These are phyloP conservation scores for Paecilomyces dactylethromorphus DNA, from an alignment of 2,329 filamentous ascomycete genomes.

Conservation along the genomic window DNA sequence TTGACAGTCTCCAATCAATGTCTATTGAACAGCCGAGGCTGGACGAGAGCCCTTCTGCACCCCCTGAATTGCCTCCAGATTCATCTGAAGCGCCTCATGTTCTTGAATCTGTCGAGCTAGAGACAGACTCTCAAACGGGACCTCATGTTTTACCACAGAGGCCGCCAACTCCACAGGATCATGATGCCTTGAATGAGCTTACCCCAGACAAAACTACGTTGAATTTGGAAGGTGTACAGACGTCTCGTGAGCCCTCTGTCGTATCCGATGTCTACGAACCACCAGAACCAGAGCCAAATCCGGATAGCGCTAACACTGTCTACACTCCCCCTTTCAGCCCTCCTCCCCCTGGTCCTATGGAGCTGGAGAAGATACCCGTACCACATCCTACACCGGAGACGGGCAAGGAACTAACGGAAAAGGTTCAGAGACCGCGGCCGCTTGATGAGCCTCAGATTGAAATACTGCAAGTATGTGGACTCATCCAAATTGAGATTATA, in stretches of 20 bases:
- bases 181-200: conserved; percentile 2
- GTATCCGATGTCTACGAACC: conserved; percentile 53
- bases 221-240: conserved; percentile 8
- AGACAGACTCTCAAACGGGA: background rate
- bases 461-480: conserved; percentile 25
- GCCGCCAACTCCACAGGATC: background rate
- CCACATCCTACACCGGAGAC: conserved; percentile 13
- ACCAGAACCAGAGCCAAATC: conserved; percentile 33
- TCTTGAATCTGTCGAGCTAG: background rate
- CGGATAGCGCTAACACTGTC: conserved; percentile 18
- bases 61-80: background rate
- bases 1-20: conserved; percentile 17
- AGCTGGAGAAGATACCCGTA: conserved; percentile 12
- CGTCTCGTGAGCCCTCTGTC: conserved; percentile 22
- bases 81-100: background rate
- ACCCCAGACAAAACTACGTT: background rate
- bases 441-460: conserved; percentile 18
- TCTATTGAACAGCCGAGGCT: conserved; percentile 10
- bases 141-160: background rate
- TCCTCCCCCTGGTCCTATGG: conserved; percentile 26
- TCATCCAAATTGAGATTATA: conserved; percentile 7
- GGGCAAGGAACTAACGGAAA: conserved; percentile 25
- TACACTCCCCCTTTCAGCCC: conserved; percentile 40
- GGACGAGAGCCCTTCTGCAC: background rate
- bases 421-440: conserved; percentile 20